Evolutionary conservation across 1,284 basidiomycete species (phyloP), one percentile per base, ranked within the genome.

Genomic region (Boletus albobrunnescens): DNA sequence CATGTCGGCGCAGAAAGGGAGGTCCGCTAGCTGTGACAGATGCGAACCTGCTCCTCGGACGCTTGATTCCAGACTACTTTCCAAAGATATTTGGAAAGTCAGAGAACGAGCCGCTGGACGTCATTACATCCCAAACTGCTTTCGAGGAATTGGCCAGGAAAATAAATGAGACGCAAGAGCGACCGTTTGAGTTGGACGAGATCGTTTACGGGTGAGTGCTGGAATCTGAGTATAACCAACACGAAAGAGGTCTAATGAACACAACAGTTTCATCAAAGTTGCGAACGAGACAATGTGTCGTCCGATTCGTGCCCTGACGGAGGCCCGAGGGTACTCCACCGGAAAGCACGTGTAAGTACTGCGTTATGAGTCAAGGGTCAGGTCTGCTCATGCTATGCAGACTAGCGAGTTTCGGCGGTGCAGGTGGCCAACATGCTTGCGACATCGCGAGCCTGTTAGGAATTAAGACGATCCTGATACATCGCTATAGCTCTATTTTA

Each of bases 261-360:
- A n/a, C 13, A 5, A 39, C 12, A 88, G 87, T 2, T 94, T 93
- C 65, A 87, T 94, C 71, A 91, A 91, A 60, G 87, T 94, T n/a
- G 91, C 91, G 11, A 94, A 93, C 54, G 91, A 93, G 70, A 91
- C 89, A 0, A 96, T 96, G 93, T 88, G 86, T 56, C 74, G 94
- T 36, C 94, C 94, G 2, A 96, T 97, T 51, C 82, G 94, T 7
- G 85, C 94, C 1, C 67, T 97, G 51, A 97, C 94, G 0, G 94
- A 95, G 68, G 92, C 90, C 1, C 74, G 91, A 39, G 94, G 94
- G 5, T 84, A 92, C 66, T 87, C 88, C 3, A 88, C 89, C 0
- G 79, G 81, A 1, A 85, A 83, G 59, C 94, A 97, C 62, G 79
- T 92, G 82, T 68, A 49, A 6, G 64, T 45, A 9, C 13, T 26